Conservation (phyloP, 2,329 filamentous ascomycete species). For the Monilinia aucupariae region DNA sequence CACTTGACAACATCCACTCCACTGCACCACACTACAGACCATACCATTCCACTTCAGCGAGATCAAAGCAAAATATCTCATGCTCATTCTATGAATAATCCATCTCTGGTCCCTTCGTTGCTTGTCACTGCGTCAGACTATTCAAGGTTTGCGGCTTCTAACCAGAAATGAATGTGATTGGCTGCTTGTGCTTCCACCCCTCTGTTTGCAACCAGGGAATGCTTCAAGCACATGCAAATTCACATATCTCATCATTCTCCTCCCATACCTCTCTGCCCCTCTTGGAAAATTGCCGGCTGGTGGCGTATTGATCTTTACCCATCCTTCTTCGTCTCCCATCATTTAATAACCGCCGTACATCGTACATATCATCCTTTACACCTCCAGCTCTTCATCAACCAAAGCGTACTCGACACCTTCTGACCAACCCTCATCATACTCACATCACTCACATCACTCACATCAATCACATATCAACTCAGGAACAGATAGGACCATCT, state of each 20-base stretch:
- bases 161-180: not conserved
- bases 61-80: not conserved
- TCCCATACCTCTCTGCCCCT: not conserved
- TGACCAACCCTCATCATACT: not conserved
- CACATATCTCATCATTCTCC: too few relatives aligned
- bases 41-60: not conserved
- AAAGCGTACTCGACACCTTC: constrained; percentile 5
- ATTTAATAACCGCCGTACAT: not conserved
- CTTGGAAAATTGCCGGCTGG: not conserved
- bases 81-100: not conserved
- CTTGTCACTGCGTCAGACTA: too few relatives aligned
- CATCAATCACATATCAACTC: not conserved
- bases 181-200: not conserved
- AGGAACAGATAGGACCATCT: not conserved
- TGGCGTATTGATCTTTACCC: not conserved
- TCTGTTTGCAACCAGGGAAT: constrained; percentile 12
- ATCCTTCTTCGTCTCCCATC: constrained; percentile 6
- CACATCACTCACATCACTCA: not conserved
- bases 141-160: not conserved
- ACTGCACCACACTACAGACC: not conserved
- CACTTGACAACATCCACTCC: not conserved
- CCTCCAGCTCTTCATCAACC: too few relatives aligned
- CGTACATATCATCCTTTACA: not conserved
- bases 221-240: constrained; percentile 9
- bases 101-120: too few relatives aligned